Evolutionary conservation across 1,284 basidiomycete genomes (phyloP).

Genomic region (Puccinia coronata): DNA sequence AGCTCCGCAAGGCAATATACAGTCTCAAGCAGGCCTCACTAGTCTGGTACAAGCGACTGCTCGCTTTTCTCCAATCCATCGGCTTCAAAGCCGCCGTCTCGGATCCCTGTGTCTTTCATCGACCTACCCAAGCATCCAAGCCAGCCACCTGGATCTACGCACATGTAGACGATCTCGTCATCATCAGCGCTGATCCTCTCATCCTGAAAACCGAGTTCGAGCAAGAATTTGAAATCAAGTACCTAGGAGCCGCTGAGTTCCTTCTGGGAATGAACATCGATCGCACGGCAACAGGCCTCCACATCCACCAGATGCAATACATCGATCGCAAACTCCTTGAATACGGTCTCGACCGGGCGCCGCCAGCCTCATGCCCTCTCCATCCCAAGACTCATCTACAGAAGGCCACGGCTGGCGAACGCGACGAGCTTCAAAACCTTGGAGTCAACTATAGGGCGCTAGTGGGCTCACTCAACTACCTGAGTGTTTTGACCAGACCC

Average conservation of each 20-base stretch:
- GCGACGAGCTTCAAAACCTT: background rate
- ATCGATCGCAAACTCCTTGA: background rate
- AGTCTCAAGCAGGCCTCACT: background rate
- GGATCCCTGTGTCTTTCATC: constrained; percentile 4
- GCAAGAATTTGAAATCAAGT: constrained; percentile 6
- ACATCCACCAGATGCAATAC: background rate
- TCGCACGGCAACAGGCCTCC: background rate
- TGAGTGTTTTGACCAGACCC: background rate
- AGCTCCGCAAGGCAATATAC: background rate
- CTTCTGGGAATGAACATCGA: background rate
- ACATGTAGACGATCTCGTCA: background rate
- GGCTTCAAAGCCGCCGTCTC: background rate
- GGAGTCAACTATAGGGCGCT: background rate
- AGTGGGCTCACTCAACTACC: background rate
- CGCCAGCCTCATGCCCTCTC: background rate
- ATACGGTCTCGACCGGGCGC: background rate
- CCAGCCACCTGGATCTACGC: background rate
- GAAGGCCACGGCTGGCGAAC: background rate
- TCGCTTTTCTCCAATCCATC: background rate
- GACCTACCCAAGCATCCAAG: background rate
- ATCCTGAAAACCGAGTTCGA: background rate
- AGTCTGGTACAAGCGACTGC: background rate
- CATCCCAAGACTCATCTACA: constrained; percentile 68
- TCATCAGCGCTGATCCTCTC: background rate
- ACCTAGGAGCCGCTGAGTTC: background rate